Conservation (phyloP, 2,329 filamentous ascomycete genomes). For the Sarocladium oryzae region DNA sequence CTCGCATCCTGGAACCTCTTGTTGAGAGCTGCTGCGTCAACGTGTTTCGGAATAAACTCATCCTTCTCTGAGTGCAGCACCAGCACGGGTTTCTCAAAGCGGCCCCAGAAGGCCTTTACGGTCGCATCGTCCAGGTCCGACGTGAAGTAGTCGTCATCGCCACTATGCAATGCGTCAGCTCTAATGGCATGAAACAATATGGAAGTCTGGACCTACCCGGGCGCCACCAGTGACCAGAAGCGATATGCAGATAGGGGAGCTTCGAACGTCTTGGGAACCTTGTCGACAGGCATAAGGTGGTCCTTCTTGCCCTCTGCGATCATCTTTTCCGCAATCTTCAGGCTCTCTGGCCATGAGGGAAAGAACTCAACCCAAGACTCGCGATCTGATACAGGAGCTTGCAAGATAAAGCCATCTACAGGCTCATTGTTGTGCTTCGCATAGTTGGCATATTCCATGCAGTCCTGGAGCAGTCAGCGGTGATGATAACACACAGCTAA, state of each 20-base stretch:
- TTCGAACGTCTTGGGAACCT: slow-evolving; percentile 32
- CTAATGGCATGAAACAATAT: neutral
- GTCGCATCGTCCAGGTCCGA: slow-evolving; percentile 57
- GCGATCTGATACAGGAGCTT: slow-evolving; percentile 73
- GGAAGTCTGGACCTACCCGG: slow-evolving; percentile 36
- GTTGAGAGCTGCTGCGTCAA: slow-evolving; percentile 54
- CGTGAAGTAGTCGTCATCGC: slow-evolving; percentile 86
- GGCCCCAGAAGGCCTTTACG: slow-evolving; percentile 59
- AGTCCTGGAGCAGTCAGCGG: no score
- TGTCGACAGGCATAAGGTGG: slow-evolving; percentile 46
- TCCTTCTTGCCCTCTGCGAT: slow-evolving; percentile 46
- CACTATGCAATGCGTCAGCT: slow-evolving; percentile 30
- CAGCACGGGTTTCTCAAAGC: slow-evolving; percentile 52
- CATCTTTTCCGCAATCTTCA: slow-evolving; percentile 46
- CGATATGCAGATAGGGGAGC: slow-evolving; percentile 47
- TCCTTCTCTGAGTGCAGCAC: slow-evolving; percentile 62
- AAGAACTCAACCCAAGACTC: slow-evolving; percentile 50
- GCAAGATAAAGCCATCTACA: slow-evolving; percentile 71
- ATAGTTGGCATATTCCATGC: slow-evolving; percentile 46
- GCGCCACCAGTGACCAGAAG: slow-evolving; percentile 41
- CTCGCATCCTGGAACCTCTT: slow-evolving; percentile 47
- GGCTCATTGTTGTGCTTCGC: slow-evolving; percentile 38
- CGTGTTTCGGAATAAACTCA: slow-evolving; percentile 51
- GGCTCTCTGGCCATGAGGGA: slow-evolving; percentile 35
- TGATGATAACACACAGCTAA: no score